Evolutionary conservation across 129 eudicot genomes (phyloP), one percentile per base, ranked within the genome.

Genomic region (Flaveria bidentis): DNA sequence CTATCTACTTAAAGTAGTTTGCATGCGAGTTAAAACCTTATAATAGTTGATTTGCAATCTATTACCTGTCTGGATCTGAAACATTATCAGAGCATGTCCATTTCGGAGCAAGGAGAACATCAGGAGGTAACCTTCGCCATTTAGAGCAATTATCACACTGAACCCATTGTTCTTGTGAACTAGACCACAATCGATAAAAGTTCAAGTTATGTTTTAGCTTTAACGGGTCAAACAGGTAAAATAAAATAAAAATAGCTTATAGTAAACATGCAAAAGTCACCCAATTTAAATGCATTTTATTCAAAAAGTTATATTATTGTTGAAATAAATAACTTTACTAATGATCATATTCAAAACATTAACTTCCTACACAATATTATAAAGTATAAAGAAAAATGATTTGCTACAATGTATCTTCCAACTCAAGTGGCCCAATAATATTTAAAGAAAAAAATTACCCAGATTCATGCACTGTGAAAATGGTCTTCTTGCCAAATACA

Each of bases 401-500:
- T 12, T 51, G 57, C 50, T 49, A 50, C 9, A 9, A 6, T 36
- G 17, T 36, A 56, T 11, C 25, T 17, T 72, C 50, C 56, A 28
- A 4, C 13, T 17, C 4, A 73, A 57, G 36, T 9, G 8, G 60
- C 2, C 0, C 47, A 58, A 39, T 68, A 39, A 17, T 45, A 11
- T 4, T 15, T 14, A 16, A 51, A 6, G 36, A 51, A 68, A 58
- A 53, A 44, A 28, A 87, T 88, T 79, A 90, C 98, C 98, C 98
- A 63, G 92, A 87, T 74, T 83, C 82, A 70, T 79, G 84, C 63
- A 84, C 30, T 17, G 96, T 90, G 83, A 93, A 90, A 73, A 85
- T 55, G 42, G 98, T 93, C 87, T 80, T 87, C 86, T 93, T 93
- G 16, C 98, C 98, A 74, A 93, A 86, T 67, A 93, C 88, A 2